A percentile compares a stretch with the other conserved stretches of the same genome.
These are phyloP conservation scores for Lepidium campestre DNA, from an alignment of 441 rosid genomes.

Conservation along the genomic window DNA sequence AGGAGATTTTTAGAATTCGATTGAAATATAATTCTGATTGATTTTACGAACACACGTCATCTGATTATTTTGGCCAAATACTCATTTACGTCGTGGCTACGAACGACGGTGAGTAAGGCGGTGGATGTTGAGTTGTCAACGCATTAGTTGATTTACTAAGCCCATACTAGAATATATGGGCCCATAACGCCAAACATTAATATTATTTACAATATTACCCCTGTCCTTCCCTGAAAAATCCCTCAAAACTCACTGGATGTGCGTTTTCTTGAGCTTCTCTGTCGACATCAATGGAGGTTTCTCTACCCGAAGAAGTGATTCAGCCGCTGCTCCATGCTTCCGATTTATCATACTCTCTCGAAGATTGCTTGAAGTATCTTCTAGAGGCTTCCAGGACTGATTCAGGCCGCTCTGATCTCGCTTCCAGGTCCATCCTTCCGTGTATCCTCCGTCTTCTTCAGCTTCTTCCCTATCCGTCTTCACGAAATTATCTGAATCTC, in stretches of 20 bases:
- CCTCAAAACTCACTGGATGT: neutral
- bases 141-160: too few relatives aligned
- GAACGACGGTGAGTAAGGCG: too few relatives aligned
- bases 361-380: slow-evolving; percentile 45
- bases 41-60: neutral
- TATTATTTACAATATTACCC: neutral
- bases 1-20: neutral
- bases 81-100: too few relatives aligned
- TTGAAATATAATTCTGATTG: neutral
- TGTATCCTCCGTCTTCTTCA: slow-evolving; percentile 37
- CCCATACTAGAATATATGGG: neutral
- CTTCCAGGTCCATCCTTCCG: slow-evolving; percentile 45
- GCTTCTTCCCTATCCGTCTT: slow-evolving; percentile 29
- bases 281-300: slow-evolving; percentile 15
- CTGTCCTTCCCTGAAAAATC: neutral
- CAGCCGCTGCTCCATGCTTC: slow-evolving; percentile 41
- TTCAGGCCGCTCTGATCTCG: slow-evolving; percentile 54
- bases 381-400: slow-evolving; percentile 35
- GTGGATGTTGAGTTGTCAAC: too few relatives aligned
- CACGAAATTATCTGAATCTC: slow-evolving; percentile 30
- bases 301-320: slow-evolving; percentile 27
- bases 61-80: too few relatives aligned
- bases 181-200: neutral
- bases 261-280: neutral
- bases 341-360: slow-evolving; percentile 28